Base-by-base conservation (phyloP, 1,284 basidiomycete genomes). In the Malassezia globosa region DNA sequence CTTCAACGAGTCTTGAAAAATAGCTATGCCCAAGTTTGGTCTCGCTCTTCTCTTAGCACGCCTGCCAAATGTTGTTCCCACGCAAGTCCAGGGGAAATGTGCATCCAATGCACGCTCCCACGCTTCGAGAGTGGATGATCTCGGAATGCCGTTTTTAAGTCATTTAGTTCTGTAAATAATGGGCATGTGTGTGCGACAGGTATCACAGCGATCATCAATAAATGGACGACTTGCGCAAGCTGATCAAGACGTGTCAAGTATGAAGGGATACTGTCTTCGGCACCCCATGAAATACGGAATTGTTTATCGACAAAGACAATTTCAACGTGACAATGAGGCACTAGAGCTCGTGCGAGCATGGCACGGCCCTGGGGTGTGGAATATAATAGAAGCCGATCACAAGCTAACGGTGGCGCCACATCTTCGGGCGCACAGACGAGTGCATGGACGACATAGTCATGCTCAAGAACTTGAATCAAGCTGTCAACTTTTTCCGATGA, bases 321-420 rank as follows among this genome's bases (percentile, higher is more conserved):
- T 31, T 52, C 50, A 14, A 52, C 39, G 21, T 52, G 50, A 7
- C 25, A 38, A 21, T 52, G 50, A 22, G 42, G 45, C 24, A 41
- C 21, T 21, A 52, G 24, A 8, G 50, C 50, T 13, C 50, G 33
- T 8, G 45, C 44, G 5, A 47, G 39, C 50, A 43, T 42, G 7
- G 50, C 44, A 14, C 50, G 44, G 5, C 50, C 50, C 18, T 37
- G 31, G 13, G 44, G 39, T 6, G 23, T 47, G 2, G 44, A 36
- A 24, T 52, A 52, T 4, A 37, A 34, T 11, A 52, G 34, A 11
- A 43, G 11, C 31, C 38, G n/a, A 34, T 43, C 49, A 25, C 31
- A 27, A 2, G 33, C 26, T 23, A 46, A 33, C 21, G 31, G 5
- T 4, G 44, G 39, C 3, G 18, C 10, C 7, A 4, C 4, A 14